A percentile compares a stretch with the other conserved stretches of the same genome.
Conservation (phyloP, 495 filamentous ascomycete genomes). For the Penicillium diatomitis region DNA sequence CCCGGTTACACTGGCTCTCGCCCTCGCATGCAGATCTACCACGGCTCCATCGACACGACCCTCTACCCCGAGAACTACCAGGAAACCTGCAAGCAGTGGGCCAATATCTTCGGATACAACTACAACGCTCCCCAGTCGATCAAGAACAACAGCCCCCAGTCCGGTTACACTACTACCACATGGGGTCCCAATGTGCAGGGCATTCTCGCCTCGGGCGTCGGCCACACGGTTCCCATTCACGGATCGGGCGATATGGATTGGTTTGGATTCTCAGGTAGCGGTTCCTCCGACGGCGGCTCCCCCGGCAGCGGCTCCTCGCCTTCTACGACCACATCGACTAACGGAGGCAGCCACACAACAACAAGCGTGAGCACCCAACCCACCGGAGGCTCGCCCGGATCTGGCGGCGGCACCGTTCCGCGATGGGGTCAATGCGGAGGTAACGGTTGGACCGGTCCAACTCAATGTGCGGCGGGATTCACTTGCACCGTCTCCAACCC, state of each 20-base stretch:
- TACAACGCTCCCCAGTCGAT: not conserved
- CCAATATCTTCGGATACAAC: not conserved
- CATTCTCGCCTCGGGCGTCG: not conserved
- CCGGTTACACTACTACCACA: not conserved
- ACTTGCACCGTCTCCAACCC: not conserved
- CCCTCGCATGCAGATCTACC: not conserved
- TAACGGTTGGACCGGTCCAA: not conserved
- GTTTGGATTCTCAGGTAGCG: not conserved
- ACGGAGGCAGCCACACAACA: not conserved
- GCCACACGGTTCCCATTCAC: not conserved
- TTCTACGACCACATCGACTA: not conserved
- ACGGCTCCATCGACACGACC: not conserved
- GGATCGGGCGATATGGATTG: not conserved
- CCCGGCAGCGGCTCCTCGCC: not conserved
- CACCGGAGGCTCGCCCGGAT: not conserved
- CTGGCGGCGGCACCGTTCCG: not conserved
- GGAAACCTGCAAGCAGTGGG: slow-evolving; percentile 1
- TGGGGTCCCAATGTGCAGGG: not conserved
- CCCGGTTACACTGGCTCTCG: not conserved
- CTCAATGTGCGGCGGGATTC: not conserved
- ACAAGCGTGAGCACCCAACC: not conserved
- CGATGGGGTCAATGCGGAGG: not conserved
- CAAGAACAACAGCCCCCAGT: not conserved
- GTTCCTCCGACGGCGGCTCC: not conserved
- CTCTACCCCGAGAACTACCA: not conserved